phyloP scores from a whole-genome alignment of 2,329 filamentous ascomycete genomes.

The Fusarium burgessii region DNA sequence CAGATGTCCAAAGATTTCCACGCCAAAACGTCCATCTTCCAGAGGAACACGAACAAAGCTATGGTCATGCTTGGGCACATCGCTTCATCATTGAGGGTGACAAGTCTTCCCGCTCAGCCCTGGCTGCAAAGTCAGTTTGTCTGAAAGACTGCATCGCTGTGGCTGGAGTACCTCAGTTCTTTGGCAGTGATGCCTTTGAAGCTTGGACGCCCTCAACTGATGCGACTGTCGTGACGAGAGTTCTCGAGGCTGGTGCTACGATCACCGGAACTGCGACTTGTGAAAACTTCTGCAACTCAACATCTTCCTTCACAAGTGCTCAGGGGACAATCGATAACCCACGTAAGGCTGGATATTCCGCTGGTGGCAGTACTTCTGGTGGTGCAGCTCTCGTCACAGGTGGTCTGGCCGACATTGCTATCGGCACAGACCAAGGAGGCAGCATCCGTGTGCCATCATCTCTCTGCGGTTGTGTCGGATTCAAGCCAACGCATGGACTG shows the following conservation, averaged over 20 bases:
- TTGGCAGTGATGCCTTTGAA: constrained; percentile 62
- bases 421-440: constrained; percentile 63
- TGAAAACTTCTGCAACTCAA: constrained; percentile 65
- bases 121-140: constrained; percentile 58
- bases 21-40: constrained; percentile 57
- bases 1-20: constrained; percentile 58
- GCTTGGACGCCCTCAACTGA: constrained; percentile 65
- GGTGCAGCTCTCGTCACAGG: constrained; percentile 59
- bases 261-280: constrained; percentile 64
- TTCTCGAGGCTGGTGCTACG: constrained; percentile 62
- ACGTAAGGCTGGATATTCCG: constrained; percentile 57
- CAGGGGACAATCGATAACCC: constrained; percentile 62
- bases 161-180: constrained; percentile 64
- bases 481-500: constrained; percentile 65
- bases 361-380: constrained; percentile 63
- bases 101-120: constrained; percentile 40
- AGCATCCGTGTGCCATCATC: constrained; percentile 60
- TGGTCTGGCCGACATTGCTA: constrained; percentile 57
- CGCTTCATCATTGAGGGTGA: constrained; percentile 57
- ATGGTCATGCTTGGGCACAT: constrained; percentile 64
- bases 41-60: constrained; percentile 54
- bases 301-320: constrained; percentile 60
- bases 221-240: constrained; percentile 64
- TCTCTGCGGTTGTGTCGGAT: constrained; percentile 56
- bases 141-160: constrained; percentile 68